Percentiles rank a stretch among this genome's conserved stretches.
These are phyloP conservation scores for Microdochium trichocladiopsis DNA, from an alignment of 2,329 filamentous ascomycete species.

Conservation along the genomic window DNA sequence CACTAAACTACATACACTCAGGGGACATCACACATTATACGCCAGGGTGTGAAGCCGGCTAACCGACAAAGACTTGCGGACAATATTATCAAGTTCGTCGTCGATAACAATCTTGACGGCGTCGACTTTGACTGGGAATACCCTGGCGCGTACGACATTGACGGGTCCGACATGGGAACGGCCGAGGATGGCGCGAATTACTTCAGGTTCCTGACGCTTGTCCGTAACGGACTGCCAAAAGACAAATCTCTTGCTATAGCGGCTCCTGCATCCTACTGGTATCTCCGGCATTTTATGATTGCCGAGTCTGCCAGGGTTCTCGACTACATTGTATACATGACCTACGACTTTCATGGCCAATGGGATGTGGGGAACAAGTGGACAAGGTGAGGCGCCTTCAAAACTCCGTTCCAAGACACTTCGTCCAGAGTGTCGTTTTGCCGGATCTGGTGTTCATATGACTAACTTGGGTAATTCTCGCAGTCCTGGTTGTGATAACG, in stretches of 20 bases:
- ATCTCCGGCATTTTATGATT: conserved; percentile 12
- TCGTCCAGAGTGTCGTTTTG: no score
- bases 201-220: conserved; percentile 4
- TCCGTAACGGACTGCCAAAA: conserved; percentile 1
- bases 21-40: conserved; percentile 8
- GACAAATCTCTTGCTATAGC: conserved; percentile 2
- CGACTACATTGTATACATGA: conserved; percentile 16
- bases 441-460: neutral
- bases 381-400: neutral
- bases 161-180: neutral
- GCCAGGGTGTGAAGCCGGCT: conserved; percentile 2
- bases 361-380: conserved; percentile 7
- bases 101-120: conserved; percentile 17
- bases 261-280: no score
- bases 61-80: conserved; percentile 7
- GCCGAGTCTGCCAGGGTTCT: conserved; percentile 5
- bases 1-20: neutral
- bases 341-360: conserved; percentile 13
- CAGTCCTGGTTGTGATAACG: conserved; percentile 1
- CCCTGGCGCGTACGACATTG: conserved; percentile 5
- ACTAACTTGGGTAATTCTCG: neutral
- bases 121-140: conserved; percentile 30
- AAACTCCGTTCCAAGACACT: neutral
- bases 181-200: conserved; percentile 8
- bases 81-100: no score